phyloP scores from a whole-genome alignment of 2,329 filamentous ascomycete species.

The Alternaria triticimaculans region DNA sequence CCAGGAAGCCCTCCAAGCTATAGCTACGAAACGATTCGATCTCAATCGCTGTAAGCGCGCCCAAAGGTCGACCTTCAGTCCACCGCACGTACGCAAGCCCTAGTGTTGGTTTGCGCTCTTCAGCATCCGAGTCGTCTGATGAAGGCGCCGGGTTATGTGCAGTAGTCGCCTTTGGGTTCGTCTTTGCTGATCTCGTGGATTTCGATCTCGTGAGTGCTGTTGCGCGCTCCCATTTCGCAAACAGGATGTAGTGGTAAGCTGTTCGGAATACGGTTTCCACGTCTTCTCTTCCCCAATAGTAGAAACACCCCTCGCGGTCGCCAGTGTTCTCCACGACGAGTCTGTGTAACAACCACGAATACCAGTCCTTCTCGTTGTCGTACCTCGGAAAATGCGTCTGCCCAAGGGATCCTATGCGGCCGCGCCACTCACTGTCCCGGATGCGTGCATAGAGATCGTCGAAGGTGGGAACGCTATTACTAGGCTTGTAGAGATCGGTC shows the following conservation, averaged over 20 bases:
- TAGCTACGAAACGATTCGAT: too few species aligned
- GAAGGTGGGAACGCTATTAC: background rate
- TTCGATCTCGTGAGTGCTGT: too few species aligned
- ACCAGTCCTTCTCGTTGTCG: background rate
- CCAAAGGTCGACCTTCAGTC: too few species aligned
- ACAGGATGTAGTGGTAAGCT: background rate
- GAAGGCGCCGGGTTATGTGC: too few species aligned
- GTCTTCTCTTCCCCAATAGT: background rate
- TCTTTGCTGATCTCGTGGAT: too few species aligned
- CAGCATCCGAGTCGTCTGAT: too few species aligned
- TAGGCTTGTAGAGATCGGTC: background rate
- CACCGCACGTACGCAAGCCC: too few species aligned
- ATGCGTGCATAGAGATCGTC: background rate
- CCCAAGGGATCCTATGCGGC: too few species aligned
- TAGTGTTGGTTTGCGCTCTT: too few species aligned
- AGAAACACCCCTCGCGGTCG: background rate
- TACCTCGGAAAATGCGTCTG: background rate
- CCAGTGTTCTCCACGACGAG: background rate
- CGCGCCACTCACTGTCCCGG: too few species aligned
- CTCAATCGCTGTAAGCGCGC: too few species aligned
- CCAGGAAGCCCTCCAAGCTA: background rate
- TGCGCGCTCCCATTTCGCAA: background rate
- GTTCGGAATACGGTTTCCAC: background rate
- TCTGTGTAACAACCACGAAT: background rate
- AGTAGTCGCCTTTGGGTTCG: too few species aligned